Conservation (phyloP, 495 filamentous ascomycete genomes). For the Podospora australis region DNA sequence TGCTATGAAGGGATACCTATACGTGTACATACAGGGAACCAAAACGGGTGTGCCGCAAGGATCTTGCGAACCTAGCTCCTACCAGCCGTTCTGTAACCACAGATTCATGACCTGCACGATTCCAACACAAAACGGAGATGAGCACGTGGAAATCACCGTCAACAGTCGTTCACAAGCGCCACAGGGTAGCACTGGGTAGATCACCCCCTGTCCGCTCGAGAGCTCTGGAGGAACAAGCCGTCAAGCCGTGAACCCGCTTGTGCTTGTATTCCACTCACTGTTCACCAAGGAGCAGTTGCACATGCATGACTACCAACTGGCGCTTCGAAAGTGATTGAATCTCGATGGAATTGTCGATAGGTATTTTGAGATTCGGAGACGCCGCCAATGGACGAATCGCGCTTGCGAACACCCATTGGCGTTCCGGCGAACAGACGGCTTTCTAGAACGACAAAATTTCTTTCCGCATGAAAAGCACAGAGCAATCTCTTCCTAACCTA, state of each 20-base stretch:
- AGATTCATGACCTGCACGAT: neutral
- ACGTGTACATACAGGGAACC: too few species aligned
- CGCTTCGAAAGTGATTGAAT: too few species aligned
- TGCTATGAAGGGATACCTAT: too few species aligned
- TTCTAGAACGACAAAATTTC: neutral
- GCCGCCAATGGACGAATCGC: neutral
- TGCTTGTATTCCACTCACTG: too few species aligned
- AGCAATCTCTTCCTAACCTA: neutral
- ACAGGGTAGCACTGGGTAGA: slow-evolving; percentile 5
- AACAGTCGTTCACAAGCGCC: neutral
- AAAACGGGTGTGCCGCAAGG: neutral
- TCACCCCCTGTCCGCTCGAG: neutral
- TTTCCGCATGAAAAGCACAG: slow-evolving; percentile 4
- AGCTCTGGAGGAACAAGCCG: neutral
- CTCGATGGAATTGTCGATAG: too few species aligned
- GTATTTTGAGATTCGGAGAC: neutral
- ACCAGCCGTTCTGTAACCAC: too few species aligned
- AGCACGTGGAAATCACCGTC: slow-evolving; percentile 1
- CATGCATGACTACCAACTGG: too few species aligned
- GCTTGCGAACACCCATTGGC: too few species aligned
- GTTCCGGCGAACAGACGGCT: too few species aligned
- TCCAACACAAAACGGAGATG: neutral
- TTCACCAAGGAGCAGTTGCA: too few species aligned
- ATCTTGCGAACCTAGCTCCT: slow-evolving; percentile 6
- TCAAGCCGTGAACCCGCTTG: neutral